These are phyloP conservation scores for Myxozyma geophila DNA, from an alignment of 805 yeast genomes.

Conservation along the genomic window DNA sequence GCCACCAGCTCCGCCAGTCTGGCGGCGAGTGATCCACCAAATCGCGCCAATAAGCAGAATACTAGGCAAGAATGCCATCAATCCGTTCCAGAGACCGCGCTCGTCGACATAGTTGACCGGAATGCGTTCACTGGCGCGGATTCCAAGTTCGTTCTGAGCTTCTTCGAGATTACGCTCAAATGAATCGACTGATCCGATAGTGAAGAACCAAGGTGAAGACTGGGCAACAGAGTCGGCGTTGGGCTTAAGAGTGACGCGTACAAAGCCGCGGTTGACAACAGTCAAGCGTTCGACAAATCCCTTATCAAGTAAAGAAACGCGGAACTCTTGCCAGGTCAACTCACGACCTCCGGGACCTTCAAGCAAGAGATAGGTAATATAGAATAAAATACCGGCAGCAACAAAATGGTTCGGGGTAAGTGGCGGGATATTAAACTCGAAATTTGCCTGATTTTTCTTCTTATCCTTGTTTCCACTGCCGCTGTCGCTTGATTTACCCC, in stretches of 20 bases:
- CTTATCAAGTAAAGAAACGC: constrained; percentile 70
- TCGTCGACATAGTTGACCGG: constrained; percentile 82
- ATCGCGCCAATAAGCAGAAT: constrained; percentile 85
- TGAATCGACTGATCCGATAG: constrained; percentile 85
- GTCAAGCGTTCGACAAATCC: constrained; percentile 74
- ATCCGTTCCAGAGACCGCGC: constrained; percentile 64
- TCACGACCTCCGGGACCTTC: constrained; percentile 47
- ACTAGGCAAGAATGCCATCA: constrained; percentile 86
- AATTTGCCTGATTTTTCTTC: not conserved
- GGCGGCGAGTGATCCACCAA: constrained; percentile 75
- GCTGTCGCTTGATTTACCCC: not conserved
- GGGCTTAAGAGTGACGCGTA: constrained; percentile 61
- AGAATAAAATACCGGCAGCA: constrained; percentile 13
- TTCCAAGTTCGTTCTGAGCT: constrained; percentile 71
- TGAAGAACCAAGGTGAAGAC: constrained; percentile 58
- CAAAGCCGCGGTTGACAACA: constrained; percentile 78
- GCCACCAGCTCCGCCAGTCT: constrained; percentile 59
- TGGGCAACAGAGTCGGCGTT: constrained; percentile 60
- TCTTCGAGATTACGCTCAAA: constrained; percentile 80
- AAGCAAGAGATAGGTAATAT: constrained; percentile 16
- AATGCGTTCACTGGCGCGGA: constrained; percentile 65
- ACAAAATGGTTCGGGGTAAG: constrained; percentile 18
- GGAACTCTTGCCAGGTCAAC: constrained; percentile 91
- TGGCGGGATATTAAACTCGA: constrained; percentile 34
- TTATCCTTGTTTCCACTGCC: constrained; percentile 6